Percentiles rank a stretch among this genome's conserved stretches.
Conservation (phyloP, 2,329 filamentous ascomycete genomes). For the Talaromyces sp. region DNA sequence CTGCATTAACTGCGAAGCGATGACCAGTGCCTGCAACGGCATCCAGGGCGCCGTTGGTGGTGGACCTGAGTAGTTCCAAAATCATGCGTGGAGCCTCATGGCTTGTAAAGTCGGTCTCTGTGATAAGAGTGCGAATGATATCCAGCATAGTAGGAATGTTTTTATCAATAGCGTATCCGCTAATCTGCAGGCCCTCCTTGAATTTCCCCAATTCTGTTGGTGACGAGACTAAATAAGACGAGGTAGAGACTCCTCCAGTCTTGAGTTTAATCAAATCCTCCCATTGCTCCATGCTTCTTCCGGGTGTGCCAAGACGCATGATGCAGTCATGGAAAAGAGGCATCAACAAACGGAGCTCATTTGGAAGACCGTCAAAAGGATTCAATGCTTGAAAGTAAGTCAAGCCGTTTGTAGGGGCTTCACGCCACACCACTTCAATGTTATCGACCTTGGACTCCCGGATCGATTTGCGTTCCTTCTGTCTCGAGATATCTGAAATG, state of each 20-base stretch:
- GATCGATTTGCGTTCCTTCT: constrained; percentile 69
- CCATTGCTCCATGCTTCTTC: constrained; percentile 86
- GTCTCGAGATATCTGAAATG: constrained; percentile 81
- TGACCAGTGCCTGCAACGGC: constrained; percentile 89
- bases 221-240: constrained; percentile 76
- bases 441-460: constrained; percentile 55
- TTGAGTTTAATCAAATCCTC: constrained; percentile 96
- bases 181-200: constrained; percentile 77
- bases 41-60: constrained; percentile 85
- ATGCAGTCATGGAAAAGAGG: constrained; percentile 89
- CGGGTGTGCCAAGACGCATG: constrained; percentile 86
- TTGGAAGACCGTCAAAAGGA: constrained; percentile 70
- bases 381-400: constrained; percentile 95
- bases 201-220: constrained; percentile 67
- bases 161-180: constrained; percentile 81
- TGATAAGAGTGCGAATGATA: constrained; percentile 71
- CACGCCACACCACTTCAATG: constrained; percentile 78
- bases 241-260: constrained; percentile 83
- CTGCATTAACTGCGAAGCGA: constrained; percentile 76
- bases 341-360: constrained; percentile 77
- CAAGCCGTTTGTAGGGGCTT: constrained; percentile 89
- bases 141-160: constrained; percentile 91
- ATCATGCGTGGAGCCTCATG: constrained; percentile 77
- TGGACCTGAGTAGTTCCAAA: constrained; percentile 77
- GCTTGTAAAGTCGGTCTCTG: constrained; percentile 86